phyloP scores from a whole-genome alignment of 208 protist genomes.

The Leishmania gerbilli region DNA sequence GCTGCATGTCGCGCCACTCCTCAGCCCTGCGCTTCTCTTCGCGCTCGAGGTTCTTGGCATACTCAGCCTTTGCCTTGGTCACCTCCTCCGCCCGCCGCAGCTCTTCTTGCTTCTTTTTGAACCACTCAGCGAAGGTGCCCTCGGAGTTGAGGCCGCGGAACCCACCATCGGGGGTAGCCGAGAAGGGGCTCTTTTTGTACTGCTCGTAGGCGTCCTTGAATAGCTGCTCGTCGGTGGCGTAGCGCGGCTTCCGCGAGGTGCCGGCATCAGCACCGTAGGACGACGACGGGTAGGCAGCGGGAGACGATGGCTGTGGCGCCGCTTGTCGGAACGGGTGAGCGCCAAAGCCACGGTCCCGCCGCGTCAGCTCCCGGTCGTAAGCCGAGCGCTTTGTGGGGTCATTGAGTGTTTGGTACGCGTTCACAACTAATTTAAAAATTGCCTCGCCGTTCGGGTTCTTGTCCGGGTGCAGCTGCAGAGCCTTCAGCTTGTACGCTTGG shows the following conservation, averaged over 20 bases:
- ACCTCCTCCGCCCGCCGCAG: slow-evolving; percentile 70
- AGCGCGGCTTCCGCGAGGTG: slow-evolving; percentile 34
- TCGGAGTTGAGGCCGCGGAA: slow-evolving; percentile 50
- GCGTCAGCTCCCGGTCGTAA: slow-evolving; percentile 71
- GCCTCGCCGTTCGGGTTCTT: slow-evolving; percentile 90
- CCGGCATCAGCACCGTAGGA: slow-evolving; percentile 11
- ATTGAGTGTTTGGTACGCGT: slow-evolving; percentile 82
- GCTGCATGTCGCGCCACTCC: slow-evolving; percentile 79
- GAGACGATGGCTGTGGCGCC: slow-evolving; percentile 8
- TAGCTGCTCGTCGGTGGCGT: slow-evolving; percentile 70
- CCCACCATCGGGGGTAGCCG: slow-evolving; percentile 17
- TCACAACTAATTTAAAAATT: slow-evolving; percentile 78
- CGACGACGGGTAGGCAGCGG: slow-evolving; percentile 1
- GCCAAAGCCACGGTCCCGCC: slow-evolving; percentile 43
- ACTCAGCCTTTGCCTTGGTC: slow-evolving; percentile 71
- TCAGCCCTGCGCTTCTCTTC: slow-evolving; percentile 72
- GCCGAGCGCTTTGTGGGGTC: slow-evolving; percentile 70
- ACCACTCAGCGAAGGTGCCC: slow-evolving; percentile 82
- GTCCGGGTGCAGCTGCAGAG: slow-evolving; percentile 86
- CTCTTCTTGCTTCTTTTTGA: slow-evolving; percentile 84
- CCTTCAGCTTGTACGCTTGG: slow-evolving; percentile 84
- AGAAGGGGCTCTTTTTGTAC: slow-evolving; percentile 68
- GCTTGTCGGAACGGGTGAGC: slow-evolving; percentile 8
- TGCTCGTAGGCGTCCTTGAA: slow-evolving; percentile 83
- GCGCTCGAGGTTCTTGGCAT: slow-evolving; percentile 66